Base-by-base conservation (phyloP, 2,329 filamentous ascomycete genomes). In the Dactylellina drechsleri region DNA sequence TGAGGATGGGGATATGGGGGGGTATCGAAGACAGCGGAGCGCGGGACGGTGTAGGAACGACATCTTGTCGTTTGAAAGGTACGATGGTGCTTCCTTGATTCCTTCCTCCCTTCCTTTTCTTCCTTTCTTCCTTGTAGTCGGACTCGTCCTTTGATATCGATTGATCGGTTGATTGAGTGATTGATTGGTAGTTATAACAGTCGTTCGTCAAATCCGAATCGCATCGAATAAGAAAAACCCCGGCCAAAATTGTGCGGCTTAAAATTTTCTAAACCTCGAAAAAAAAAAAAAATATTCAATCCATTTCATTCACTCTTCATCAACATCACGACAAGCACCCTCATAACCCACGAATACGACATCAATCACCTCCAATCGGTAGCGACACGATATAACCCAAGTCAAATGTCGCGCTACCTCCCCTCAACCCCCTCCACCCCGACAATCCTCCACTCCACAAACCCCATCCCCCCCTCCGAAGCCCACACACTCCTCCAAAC, bases 401-500 rank as follows among this genome's bases (percentile, higher is more conserved):
- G 26, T 8, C 18, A n/a, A 43, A 76, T 76, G 72, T 76, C 72
- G 28, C 64, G 72, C 36, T 65, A 66, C 53, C 40, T 54, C 53
- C 68, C 68, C 31, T 28, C 68, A 15, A 56, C 58, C 45, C 20
- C 61, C 8, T 36, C 47, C 4, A 36, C 23, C 13, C 53, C 53
- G 7, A 59, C 73, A 28, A 26, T 50, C 31, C 41, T 77, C 64
- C 20, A 62, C 67, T 70, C 73, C 49, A 47, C 74, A 15, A 1
- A 2, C 36, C 47, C 36, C 18, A 57, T 77, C 45, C 40, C 64
- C 12, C 40, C 45, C 1, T 13, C 41, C 4, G 31, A 66, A 16
- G 67, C 76, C 49, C 76, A 77, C 58, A 20, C 49, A 49, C 56
- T 76, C 49, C 74, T 77, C 10, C 52, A 71, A 53, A 41, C 52